Conservation (phyloP, 495 filamentous ascomycete species). For the Lentithecium fluviatile region DNA sequence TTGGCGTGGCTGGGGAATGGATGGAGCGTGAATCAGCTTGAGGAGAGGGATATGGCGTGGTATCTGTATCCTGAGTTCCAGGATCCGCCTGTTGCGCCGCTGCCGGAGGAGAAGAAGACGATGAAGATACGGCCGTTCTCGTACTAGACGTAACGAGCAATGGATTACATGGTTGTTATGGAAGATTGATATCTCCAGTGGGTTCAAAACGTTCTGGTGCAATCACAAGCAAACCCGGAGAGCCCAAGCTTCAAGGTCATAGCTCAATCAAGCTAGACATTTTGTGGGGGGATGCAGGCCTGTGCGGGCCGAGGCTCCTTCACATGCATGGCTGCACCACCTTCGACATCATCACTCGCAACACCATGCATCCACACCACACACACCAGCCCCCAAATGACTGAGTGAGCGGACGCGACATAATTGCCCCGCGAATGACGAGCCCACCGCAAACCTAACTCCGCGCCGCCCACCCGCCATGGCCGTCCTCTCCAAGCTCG, state of each 20-base stretch:
- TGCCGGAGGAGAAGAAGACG: constrained; percentile 24
- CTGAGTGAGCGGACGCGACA: neutral
- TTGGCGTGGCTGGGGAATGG: constrained; percentile 28
- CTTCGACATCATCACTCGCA: constrained; percentile 1
- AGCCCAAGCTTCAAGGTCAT: too few relatives aligned
- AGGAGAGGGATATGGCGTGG: constrained; percentile 23
- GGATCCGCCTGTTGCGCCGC: constrained; percentile 19
- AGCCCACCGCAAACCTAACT: too few relatives aligned
- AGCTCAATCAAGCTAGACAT: neutral
- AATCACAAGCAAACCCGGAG: too few relatives aligned
- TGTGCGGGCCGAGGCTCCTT: neutral
- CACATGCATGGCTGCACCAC: neutral
- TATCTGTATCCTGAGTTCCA: constrained; percentile 33
- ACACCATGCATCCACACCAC: neutral
- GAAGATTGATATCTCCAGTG: too few relatives aligned
- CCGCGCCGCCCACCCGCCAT: constrained; percentile 47
- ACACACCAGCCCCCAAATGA: constrained; percentile 1
- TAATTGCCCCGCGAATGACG: too few relatives aligned
- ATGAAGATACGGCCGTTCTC: constrained; percentile 12
- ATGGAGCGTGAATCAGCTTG: constrained; percentile 10
- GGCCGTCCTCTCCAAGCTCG: constrained; percentile 80
- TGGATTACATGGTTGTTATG: neutral
- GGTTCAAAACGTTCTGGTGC: too few relatives aligned
- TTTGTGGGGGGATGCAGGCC: constrained; percentile 2
- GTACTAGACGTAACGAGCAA: neutral